Evolutionary conservation across 192 early-diverging fungal genomes (phyloP).

Genomic region (Haplosporangium gracile): DNA sequence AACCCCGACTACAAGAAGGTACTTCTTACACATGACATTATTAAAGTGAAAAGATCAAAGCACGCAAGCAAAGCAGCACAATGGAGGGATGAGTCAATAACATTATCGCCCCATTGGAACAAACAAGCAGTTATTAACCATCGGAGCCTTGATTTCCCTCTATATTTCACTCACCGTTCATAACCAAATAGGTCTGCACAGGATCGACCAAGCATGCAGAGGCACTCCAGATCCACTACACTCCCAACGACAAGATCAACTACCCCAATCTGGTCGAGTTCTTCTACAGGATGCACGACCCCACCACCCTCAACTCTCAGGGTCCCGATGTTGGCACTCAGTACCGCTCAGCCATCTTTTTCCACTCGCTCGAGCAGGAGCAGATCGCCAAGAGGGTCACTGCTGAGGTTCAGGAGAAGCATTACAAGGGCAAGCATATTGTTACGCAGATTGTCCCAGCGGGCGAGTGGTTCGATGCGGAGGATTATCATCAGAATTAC

Average conservation of each 20-base stretch:
- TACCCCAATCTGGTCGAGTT: conserved; percentile 84
- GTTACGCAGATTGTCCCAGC: conserved; percentile 80
- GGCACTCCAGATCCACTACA: conserved; percentile 82
- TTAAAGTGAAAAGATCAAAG: neutral
- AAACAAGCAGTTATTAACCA: neutral
- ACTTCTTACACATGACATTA: neutral
- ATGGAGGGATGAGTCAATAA: neutral
- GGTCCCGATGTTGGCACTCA: conserved; percentile 90
- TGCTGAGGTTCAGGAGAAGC: conserved; percentile 71
- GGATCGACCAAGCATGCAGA: conserved; percentile 88
- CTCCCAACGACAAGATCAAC: conserved; percentile 71
- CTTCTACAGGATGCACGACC: conserved; percentile 90
- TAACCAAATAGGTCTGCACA: conserved; percentile 68
- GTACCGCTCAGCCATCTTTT: conserved; percentile 90
- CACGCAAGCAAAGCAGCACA: neutral
- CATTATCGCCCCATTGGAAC: neutral
- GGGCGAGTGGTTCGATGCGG: conserved; percentile 83
- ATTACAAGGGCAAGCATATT: conserved; percentile 68
- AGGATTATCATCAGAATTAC: conserved; percentile 86
- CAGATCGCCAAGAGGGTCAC: conserved; percentile 80
- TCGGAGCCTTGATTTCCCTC: neutral
- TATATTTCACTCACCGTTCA: neutral
- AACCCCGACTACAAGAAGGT: conserved; percentile 67
- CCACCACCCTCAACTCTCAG: conserved; percentile 88
- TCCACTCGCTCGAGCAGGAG: conserved; percentile 82